These are phyloP conservation scores for Exophiala lecanii-corni DNA, from an alignment of 2,329 filamentous ascomycete species.

Conservation along the genomic window DNA sequence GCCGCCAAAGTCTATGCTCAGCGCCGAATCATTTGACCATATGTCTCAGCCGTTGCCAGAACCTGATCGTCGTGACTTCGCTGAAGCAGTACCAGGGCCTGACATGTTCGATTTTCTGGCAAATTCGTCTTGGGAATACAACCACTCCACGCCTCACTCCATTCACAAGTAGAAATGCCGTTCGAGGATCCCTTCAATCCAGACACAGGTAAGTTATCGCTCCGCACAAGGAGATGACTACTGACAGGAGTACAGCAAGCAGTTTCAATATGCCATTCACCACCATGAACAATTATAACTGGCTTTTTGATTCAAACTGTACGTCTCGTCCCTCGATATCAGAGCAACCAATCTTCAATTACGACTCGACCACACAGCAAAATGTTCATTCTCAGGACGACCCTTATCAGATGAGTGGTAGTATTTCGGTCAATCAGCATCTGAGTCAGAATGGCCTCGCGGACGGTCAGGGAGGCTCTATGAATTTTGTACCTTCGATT, in stretches of 20 bases:
- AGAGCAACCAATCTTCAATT: background rate
- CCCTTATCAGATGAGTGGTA: background rate
- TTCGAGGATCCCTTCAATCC: constrained; percentile 56
- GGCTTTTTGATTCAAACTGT: constrained; percentile 50
- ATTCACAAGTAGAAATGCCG: constrained; percentile 11
- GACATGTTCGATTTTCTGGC: constrained; percentile 21
- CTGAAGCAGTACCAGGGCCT: constrained; percentile 5
- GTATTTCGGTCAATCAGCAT: background rate
- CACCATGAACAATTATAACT: constrained; percentile 59
- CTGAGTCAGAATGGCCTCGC: background rate
- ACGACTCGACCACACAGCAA: background rate
- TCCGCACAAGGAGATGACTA: too few relatives aligned
- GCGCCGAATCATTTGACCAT: constrained; percentile 7
- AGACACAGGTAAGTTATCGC: constrained; percentile 47
- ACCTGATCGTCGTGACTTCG: constrained; percentile 6
- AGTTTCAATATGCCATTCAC: constrained; percentile 64
- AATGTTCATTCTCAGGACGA: background rate
- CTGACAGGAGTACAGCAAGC: constrained; percentile 38
- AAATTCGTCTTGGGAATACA: constrained; percentile 16
- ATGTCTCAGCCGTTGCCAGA: constrained; percentile 8
- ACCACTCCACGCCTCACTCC: background rate
- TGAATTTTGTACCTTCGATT: background rate
- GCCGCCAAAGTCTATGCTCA: constrained; percentile 12
- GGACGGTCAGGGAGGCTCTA: background rate
- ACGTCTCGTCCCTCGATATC: constrained; percentile 1